These are phyloP conservation scores for Lactarius evosmus DNA, from an alignment of 768 basidiomycete species.

Conservation along the genomic window DNA sequence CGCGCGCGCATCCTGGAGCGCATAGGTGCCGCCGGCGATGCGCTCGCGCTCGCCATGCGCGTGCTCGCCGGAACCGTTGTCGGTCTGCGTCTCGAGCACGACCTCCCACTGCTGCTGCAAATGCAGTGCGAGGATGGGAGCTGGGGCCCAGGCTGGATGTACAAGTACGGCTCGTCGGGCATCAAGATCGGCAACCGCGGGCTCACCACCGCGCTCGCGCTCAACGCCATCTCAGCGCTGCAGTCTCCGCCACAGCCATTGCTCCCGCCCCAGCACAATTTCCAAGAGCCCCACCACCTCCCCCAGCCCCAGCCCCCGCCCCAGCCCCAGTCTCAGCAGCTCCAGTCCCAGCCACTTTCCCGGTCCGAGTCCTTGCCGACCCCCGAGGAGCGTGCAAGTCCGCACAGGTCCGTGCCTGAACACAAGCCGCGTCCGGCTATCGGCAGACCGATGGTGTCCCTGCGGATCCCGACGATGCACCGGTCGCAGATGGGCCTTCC, in stretches of 20 bases:
- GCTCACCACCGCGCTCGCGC: slow-evolving; percentile 50
- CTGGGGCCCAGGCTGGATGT: slow-evolving; percentile 55
- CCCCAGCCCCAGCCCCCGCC: too few relatives aligned
- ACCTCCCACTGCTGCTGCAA: slow-evolving; percentile 43
- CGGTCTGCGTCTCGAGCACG: slow-evolving; percentile 43
- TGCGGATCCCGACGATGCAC: neutral
- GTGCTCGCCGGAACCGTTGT: slow-evolving; percentile 44
- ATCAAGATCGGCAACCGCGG: slow-evolving; percentile 54
- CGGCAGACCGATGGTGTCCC: too few relatives aligned
- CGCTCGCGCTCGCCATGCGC: slow-evolving; percentile 57
- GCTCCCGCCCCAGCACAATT: neutral
- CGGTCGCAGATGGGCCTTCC: neutral
- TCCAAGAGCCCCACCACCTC: too few relatives aligned
- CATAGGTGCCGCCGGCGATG: slow-evolving; percentile 47
- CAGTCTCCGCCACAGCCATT: neutral
- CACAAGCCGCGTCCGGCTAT: too few relatives aligned
- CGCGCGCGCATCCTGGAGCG: slow-evolving; percentile 48
- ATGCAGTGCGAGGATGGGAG: slow-evolving; percentile 55
- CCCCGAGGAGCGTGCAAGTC: too few relatives aligned
- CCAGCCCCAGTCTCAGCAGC: too few relatives aligned
- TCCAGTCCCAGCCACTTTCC: too few relatives aligned
- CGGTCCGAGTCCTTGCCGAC: too few relatives aligned
- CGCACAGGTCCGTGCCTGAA: too few relatives aligned
- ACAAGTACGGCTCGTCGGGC: slow-evolving; percentile 49
- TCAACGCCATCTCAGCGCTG: slow-evolving; percentile 46